phyloP scores from a whole-genome alignment of 2,329 filamentous ascomycete species.

The Apiospora kogelbergensis region DNA sequence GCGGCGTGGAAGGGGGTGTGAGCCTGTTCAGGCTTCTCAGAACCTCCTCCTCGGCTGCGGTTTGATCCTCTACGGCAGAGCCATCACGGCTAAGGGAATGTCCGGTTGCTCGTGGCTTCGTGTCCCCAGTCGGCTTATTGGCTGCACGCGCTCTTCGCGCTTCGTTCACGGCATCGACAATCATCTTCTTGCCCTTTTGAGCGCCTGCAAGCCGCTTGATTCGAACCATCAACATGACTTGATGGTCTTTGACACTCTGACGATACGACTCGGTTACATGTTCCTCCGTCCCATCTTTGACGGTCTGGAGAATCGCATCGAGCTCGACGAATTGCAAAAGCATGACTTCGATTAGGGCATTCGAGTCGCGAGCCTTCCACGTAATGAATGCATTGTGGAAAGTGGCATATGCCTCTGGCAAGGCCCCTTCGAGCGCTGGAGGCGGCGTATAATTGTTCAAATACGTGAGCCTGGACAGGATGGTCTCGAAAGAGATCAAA shows the following conservation, averaged over 20 bases:
- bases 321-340: slow-evolving; percentile 83
- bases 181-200: slow-evolving; percentile 69
- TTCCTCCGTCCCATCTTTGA: slow-evolving; percentile 74
- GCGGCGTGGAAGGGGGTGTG: slow-evolving; percentile 48
- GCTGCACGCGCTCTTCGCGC: slow-evolving; percentile 64
- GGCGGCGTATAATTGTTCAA: slow-evolving; percentile 68
- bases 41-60: slow-evolving; percentile 38
- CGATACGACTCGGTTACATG: slow-evolving; percentile 75
- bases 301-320: slow-evolving; percentile 79
- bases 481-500: slow-evolving; percentile 75
- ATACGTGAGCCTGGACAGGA: slow-evolving; percentile 63
- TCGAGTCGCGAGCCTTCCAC: slow-evolving; percentile 81
- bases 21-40: slow-evolving; percentile 47
- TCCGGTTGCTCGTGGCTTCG: slow-evolving; percentile 66
- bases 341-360: slow-evolving; percentile 79
- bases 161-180: slow-evolving; percentile 72
- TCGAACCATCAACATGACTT: slow-evolving; percentile 74
- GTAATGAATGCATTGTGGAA: slow-evolving; percentile 79
- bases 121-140: slow-evolving; percentile 68
- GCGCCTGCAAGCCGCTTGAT: slow-evolving; percentile 77
- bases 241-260: slow-evolving; percentile 78
- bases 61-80: slow-evolving; percentile 39
- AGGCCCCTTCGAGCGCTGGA: slow-evolving; percentile 57
- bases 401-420: slow-evolving; percentile 69
- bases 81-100: slow-evolving; percentile 35